Evolutionary conservation across 208 protist species (phyloP), one percentile per base, ranked within the genome.

Genomic region (Zelonia costaricensis): DNA sequence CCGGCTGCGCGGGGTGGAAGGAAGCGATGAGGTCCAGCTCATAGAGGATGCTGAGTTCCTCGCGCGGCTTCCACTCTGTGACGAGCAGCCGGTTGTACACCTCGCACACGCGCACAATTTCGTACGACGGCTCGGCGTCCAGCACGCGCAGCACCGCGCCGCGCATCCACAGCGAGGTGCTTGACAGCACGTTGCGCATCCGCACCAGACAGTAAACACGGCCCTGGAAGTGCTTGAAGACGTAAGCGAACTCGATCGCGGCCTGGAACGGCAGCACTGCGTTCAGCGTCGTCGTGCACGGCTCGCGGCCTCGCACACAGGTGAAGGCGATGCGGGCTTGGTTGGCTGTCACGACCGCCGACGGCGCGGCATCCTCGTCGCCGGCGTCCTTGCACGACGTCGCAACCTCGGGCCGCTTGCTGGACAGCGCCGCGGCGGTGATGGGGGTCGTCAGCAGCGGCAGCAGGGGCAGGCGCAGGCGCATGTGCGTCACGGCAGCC

Each of bases 141-240:
- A 88, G 47, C 8, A 93, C 60, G 44, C 80, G 70, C 35, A 94
- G 73, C 48, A 91, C 27, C 18, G 75, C 83, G 47, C 84, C 88
- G 22, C 88, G 88, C 58, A 94, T 49, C 84, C 85, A 92, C 31
- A 94, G 68, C 30, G 88, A 94, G 3, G 82, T 92, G 20, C 62
- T 49, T 22, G 65, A 35, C 30, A 94, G 70, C 8, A 76, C 43
- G 43, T 91, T 94, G n/a, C 56, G 51, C 65, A 90, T 68, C 35
- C 57, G 72, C 43, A 90, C 84, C 1, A 92, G 59, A 52, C 84
- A 91, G 68, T 92, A 92, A 28, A 95, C 81, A 46, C 84, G 82
- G 10, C 76, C 72, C 35, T 92, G 78, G 45, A 83, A 79, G 51
- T 82, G 85, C 47, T 81, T 84, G 55, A 95, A 91, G 15, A 49